Percentiles rank a stretch among this genome's conserved stretches.
These are phyloP conservation scores for Colletotrichum tofieldiae DNA, from an alignment of 2,329 filamentous ascomycete species.

Conservation along the genomic window DNA sequence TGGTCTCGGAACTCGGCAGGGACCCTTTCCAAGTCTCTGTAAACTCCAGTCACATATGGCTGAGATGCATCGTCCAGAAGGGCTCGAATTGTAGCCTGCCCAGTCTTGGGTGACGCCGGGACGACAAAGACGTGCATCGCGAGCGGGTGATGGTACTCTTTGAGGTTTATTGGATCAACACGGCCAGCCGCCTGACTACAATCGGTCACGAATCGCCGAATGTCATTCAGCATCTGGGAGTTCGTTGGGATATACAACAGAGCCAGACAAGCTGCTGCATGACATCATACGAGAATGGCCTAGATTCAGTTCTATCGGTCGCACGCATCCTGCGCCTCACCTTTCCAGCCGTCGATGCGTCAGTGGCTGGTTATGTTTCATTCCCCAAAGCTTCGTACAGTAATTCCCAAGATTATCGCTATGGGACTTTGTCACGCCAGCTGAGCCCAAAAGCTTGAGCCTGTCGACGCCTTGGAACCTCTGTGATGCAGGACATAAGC, in stretches of 20 bases:
- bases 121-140: constrained; percentile 52
- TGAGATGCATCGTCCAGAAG: constrained; percentile 46
- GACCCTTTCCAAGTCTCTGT: constrained; percentile 50
- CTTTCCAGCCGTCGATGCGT: constrained; percentile 27
- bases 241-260: not conserved
- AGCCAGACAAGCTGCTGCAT: not conserved
- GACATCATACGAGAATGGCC: constrained; percentile 23
- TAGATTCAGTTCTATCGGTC: constrained; percentile 10
- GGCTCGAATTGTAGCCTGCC: constrained; percentile 49
- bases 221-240: not conserved
- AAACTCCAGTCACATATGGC: constrained; percentile 49
- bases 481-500: not conserved
- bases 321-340: constrained; percentile 14
- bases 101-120: constrained; percentile 54
- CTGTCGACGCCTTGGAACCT: constrained; percentile 12
- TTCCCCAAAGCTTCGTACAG: constrained; percentile 18
- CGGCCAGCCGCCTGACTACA: not conserved
- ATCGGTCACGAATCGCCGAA: not conserved
- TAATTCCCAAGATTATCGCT: not conserved
- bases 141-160: not conserved
- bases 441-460: constrained; percentile 14
- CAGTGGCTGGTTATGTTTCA: constrained; percentile 38
- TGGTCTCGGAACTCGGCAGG: constrained; percentile 49
- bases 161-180: not conserved
- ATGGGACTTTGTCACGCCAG: constrained; percentile 3